These are phyloP conservation scores for Ganoderma leucocontextum DNA, from an alignment of 1,284 basidiomycete species.

Conservation along the genomic window DNA sequence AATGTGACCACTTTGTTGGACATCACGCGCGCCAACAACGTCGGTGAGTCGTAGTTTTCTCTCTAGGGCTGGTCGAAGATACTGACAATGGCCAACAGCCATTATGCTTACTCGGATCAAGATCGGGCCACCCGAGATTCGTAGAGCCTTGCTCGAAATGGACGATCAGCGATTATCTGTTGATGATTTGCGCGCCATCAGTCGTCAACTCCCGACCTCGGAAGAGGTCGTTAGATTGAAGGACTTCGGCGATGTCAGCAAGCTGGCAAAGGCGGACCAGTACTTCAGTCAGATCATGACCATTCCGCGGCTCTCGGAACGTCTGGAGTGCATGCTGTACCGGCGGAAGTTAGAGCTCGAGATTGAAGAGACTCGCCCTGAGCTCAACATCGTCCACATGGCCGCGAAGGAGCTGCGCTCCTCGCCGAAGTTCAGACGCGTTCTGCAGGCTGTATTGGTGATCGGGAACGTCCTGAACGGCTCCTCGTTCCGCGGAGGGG, in stretches of 20 bases:
- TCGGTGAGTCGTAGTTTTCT: slow-evolving; percentile 55
- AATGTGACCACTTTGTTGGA: slow-evolving; percentile 77
- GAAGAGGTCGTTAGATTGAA: slow-evolving; percentile 79
- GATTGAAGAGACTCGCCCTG: slow-evolving; percentile 85
- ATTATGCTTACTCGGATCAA: slow-evolving; percentile 86
- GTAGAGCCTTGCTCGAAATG: slow-evolving; percentile 71
- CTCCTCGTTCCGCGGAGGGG: slow-evolving; percentile 84
- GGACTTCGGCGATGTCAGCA: slow-evolving; percentile 71
- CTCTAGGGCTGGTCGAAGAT: background rate
- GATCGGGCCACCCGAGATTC: slow-evolving; percentile 68
- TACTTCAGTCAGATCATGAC: slow-evolving; percentile 85
- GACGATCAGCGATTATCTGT: slow-evolving; percentile 72
- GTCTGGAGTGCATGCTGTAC: slow-evolving; percentile 86
- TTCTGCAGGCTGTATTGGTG: slow-evolving; percentile 77
- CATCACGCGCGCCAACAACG: slow-evolving; percentile 85
- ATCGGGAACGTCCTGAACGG: slow-evolving; percentile 88
- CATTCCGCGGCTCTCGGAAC: slow-evolving; percentile 78
- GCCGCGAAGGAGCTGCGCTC: slow-evolving; percentile 80
- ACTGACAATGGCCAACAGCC: slow-evolving; percentile 48
- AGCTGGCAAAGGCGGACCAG: slow-evolving; percentile 85
- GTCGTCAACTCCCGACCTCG: slow-evolving; percentile 75
- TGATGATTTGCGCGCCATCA: slow-evolving; percentile 79
- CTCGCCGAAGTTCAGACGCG: slow-evolving; percentile 73
- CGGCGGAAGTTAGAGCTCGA: slow-evolving; percentile 84
- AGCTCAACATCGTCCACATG: slow-evolving; percentile 78